Conservation (phyloP, 2,329 filamentous ascomycete genomes). For the Cladophialophora immunda region DNA sequence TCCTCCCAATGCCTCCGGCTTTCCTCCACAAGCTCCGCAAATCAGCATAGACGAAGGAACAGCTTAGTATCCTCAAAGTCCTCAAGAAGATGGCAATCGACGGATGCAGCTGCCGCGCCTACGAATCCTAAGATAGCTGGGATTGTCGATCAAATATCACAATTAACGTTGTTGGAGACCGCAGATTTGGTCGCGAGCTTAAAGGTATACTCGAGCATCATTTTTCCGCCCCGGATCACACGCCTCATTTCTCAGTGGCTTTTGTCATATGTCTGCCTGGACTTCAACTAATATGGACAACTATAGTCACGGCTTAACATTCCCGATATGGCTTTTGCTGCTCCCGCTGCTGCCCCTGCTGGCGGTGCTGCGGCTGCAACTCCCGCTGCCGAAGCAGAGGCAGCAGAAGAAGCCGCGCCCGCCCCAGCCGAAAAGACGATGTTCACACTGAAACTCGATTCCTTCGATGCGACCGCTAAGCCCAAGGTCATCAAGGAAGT, state of each 20-base stretch:
- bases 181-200: constrained; percentile 92
- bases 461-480: constrained; percentile 87
- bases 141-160: constrained; percentile 98
- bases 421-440: constrained; percentile 93
- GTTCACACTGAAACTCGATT: constrained; percentile 93
- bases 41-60: constrained; percentile 48
- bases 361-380: constrained; percentile 62
- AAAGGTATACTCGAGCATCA: constrained; percentile 71
- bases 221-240: background rate
- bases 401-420: constrained; percentile 88
- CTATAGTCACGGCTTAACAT: constrained; percentile 90
- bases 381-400: constrained; percentile 66
- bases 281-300: background rate
- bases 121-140: constrained; percentile 88
- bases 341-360: constrained; percentile 74
- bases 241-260: background rate
- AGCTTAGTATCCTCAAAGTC: constrained; percentile 25
- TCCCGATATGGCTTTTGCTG: constrained; percentile 94
- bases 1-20: constrained; percentile 48
- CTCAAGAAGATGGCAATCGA: constrained; percentile 85
- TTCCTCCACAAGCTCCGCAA: constrained; percentile 51
- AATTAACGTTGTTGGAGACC: constrained; percentile 96
- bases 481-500: constrained; percentile 99
- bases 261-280: background rate
- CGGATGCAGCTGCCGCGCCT: constrained; percentile 70